These are phyloP conservation scores for Ziziphus jujuba DNA, from an alignment of 306 rosid species.

Conservation along the genomic window DNA sequence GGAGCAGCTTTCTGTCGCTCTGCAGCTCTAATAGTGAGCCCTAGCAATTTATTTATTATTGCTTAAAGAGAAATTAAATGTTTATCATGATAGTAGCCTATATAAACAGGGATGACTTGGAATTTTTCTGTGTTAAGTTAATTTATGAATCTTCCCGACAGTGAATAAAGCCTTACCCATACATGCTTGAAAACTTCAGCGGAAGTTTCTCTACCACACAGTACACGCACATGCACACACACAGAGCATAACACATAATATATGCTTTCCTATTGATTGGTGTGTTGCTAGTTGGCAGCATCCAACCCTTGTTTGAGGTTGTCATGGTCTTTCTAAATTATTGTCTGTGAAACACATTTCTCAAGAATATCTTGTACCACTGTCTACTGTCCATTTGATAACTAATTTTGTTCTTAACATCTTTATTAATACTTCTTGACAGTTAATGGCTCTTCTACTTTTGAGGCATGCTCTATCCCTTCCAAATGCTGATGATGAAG, in stretches of 20 bases:
- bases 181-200: not conserved
- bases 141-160: not conserved
- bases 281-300: not conserved
- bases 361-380: not conserved
- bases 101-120: not conserved
- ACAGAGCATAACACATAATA: too few relatives aligned
- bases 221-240: too few relatives aligned
- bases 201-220: not conserved
- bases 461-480: constrained; percentile 51
- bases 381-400: not conserved
- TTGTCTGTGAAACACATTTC: constrained; percentile 6
- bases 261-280: not conserved
- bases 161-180: not conserved
- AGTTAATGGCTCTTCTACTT: constrained; percentile 64
- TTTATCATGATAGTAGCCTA: not conserved
- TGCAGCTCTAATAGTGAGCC: constrained; percentile 53
- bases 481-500: constrained; percentile 45
- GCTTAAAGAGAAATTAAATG: constrained; percentile 1
- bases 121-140: not conserved
- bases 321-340: constrained; percentile 7
- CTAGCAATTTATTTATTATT: not conserved
- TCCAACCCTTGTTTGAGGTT: not conserved
- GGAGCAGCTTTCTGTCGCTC: constrained; percentile 59
- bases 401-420: not conserved
- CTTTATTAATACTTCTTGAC: constrained; percentile 20